A percentile compares a stretch with the other conserved stretches of the same genome.
Evolutionary conservation across 176 grass and related monocot species (phyloP).

Genomic region (Bonia amplexicaulis): DNA sequence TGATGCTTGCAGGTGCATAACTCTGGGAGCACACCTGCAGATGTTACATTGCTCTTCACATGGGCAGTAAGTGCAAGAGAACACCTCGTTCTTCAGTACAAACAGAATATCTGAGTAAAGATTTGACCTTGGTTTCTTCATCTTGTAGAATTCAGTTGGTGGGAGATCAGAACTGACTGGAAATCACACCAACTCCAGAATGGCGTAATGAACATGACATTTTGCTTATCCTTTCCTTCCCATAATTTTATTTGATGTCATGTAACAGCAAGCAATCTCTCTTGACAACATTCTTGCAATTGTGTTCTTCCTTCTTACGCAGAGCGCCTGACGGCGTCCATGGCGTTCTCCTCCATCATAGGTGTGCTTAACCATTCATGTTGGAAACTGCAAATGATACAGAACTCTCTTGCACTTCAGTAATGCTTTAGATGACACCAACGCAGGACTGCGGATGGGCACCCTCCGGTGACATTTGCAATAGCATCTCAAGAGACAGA

Average conservation of each 20-base stretch:
- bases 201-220: constrained; percentile 47
- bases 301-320: neutral
- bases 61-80: constrained; percentile 76
- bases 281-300: neutral
- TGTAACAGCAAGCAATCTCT: neutral
- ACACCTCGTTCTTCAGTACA: neutral
- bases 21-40: constrained; percentile 61
- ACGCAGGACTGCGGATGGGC: constrained; percentile 51
- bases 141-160: constrained; percentile 82
- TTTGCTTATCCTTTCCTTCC: neutral
- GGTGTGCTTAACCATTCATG: constrained; percentile 19
- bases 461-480: constrained; percentile 71
- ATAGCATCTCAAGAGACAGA: constrained; percentile 68
- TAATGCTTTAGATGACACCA: neutral
- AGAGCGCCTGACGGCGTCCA: constrained; percentile 66
- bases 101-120: neutral
- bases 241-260: neutral
- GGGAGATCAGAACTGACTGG: constrained; percentile 71
- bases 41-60: constrained; percentile 84
- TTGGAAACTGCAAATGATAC: neutral
- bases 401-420: neutral
- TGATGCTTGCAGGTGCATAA: constrained; percentile 49
- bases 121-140: neutral
- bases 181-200: constrained; percentile 75
- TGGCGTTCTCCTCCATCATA: constrained; percentile 75